These are phyloP conservation scores for Flagelloscypha sp. DNA, from an alignment of 768 basidiomycete species.

Conservation along the genomic window DNA sequence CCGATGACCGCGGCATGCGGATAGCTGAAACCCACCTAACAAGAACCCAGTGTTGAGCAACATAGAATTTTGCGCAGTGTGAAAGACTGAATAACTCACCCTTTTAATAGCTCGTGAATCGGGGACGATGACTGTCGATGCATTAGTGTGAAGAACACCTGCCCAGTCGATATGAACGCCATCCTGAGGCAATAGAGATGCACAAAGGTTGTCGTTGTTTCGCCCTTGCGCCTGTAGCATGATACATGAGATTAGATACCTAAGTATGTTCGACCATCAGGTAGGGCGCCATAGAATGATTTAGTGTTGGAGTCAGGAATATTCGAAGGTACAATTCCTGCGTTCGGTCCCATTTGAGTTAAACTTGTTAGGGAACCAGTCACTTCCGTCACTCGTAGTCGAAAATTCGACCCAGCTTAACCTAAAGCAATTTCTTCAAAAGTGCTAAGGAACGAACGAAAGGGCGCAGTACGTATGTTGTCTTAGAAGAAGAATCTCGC, in stretches of 20 bases:
- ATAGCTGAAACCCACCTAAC: background rate
- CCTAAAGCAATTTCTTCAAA: too few species aligned
- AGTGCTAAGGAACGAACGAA: too few species aligned
- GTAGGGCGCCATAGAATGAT: background rate
- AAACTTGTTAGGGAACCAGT: background rate
- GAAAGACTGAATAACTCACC: too few species aligned
- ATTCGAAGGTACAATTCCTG: background rate
- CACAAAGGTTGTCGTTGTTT: background rate
- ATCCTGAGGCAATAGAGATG: background rate
- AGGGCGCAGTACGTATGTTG: too few species aligned
- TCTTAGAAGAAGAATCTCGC: background rate
- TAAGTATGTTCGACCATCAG: background rate
- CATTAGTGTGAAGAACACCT: background rate
- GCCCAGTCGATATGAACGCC: constrained; percentile 1
- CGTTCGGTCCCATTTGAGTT: background rate
- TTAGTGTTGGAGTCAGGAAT: constrained; percentile 1
- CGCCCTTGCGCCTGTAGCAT: constrained; percentile 1
- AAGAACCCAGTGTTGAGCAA: background rate
- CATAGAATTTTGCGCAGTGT: background rate
- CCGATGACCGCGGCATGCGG: constrained; percentile 1
- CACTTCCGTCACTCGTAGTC: background rate
- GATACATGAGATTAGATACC: background rate
- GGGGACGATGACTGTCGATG: background rate
- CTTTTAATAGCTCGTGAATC: background rate
- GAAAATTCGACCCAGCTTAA: too few species aligned